Evolutionary conservation across 2,329 filamentous ascomycete genomes (phyloP).

Genomic region (Xylariaceae sp.): DNA sequence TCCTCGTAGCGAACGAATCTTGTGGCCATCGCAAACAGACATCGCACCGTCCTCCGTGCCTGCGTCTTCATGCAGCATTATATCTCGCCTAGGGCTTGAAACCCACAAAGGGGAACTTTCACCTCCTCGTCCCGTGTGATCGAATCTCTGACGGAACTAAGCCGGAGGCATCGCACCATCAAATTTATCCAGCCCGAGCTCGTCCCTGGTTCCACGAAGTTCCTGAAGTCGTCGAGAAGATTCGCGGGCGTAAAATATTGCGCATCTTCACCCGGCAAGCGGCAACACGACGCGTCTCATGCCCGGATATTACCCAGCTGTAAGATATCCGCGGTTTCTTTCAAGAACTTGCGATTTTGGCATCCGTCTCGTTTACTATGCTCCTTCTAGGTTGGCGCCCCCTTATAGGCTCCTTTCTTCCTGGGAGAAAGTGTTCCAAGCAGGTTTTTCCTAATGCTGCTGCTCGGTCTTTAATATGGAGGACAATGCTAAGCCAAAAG

Average conservation of each 20-base stretch:
- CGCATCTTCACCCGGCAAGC: constrained; percentile 17
- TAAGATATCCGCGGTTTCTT: background rate
- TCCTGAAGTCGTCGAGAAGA: too few species aligned
- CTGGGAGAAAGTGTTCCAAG: background rate
- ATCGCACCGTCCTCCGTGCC: too few species aligned
- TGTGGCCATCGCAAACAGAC: too few species aligned
- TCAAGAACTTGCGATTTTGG: background rate
- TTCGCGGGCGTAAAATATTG: background rate
- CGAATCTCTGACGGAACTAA: too few species aligned
- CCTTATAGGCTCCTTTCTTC: constrained; percentile 1
- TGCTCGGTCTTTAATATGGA: constrained; percentile 3
- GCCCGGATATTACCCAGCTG: constrained; percentile 21
- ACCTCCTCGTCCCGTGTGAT: too few species aligned
- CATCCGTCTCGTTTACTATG: background rate
- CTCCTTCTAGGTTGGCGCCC: constrained; percentile 12
- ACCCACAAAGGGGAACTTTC: too few species aligned
- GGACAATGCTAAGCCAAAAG: constrained; percentile 1
- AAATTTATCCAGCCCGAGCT: too few species aligned
- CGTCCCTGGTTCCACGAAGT: too few species aligned
- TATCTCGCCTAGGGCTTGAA: too few species aligned
- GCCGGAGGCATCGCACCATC: too few species aligned
- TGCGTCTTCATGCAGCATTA: too few species aligned
- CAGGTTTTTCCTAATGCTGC: constrained; percentile 8
- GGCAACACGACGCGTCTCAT: constrained; percentile 20
- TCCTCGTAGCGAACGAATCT: too few species aligned